phyloP scores from a whole-genome alignment of 352 stramenopile species.

The Nothophytophthora sp. region DNA sequence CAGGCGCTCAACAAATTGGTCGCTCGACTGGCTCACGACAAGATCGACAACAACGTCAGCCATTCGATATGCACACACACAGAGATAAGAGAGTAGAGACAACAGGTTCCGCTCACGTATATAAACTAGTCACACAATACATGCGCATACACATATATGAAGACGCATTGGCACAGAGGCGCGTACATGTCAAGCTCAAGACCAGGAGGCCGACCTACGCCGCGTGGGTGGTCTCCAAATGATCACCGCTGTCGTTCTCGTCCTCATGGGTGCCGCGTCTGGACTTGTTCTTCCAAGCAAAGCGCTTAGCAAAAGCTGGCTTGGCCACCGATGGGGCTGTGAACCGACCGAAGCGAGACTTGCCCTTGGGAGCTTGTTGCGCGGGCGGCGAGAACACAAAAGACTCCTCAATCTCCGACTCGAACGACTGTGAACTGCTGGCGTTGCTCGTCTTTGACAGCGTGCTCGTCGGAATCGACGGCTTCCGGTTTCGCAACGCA shows the following conservation, averaged over 20 bases:
- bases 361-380: conserved; percentile 35
- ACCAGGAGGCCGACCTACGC: conserved; percentile 12
- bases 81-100: conserved; percentile 8
- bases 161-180: conserved; percentile 14
- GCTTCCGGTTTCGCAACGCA: conserved; percentile 29
- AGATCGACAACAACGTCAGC: conserved; percentile 12
- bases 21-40: conserved; percentile 15
- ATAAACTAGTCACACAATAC: conserved; percentile 9
- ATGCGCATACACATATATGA: no score
- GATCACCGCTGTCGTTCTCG: conserved; percentile 10
- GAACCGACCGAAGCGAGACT: conserved; percentile 48
- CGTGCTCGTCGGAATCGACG: conserved; percentile 14
- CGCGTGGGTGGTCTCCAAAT: conserved; percentile 6
- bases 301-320: conserved; percentile 44
- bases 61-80: conserved; percentile 2
- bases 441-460: conserved; percentile 17
- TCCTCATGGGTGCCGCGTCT: conserved; percentile 20
- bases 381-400: conserved; percentile 33
- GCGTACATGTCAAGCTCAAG: conserved; percentile 6
- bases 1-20: conserved; percentile 23
- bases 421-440: conserved; percentile 24
- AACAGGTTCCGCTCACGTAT: conserved; percentile 21
- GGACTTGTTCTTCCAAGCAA: conserved; percentile 46
- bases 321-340: conserved; percentile 36
- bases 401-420: conserved; percentile 37